Conservation (phyloP, 2,329 filamentous ascomycete species). For the Calonectria hawksworthii region DNA sequence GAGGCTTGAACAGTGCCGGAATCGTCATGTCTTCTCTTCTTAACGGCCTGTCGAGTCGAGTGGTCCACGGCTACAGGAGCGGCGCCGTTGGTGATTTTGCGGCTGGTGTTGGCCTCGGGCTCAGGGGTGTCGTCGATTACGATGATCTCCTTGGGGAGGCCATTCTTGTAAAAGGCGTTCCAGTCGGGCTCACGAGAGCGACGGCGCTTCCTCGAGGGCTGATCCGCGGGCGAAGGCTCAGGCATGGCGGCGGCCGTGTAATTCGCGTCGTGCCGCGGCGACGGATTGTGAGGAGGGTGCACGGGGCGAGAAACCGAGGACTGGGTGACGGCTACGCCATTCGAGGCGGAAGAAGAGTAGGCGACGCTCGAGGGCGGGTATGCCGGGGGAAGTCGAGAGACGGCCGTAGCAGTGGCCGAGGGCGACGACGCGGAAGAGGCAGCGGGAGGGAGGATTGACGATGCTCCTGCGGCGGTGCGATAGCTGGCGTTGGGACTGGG, state of each 20-base stretch:
- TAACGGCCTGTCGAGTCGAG: constrained; percentile 67
- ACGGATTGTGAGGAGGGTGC: constrained; percentile 50
- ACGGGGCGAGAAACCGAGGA: constrained; percentile 46
- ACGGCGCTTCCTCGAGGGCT: constrained; percentile 64
- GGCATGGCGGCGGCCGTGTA: constrained; percentile 43
- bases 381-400: constrained; percentile 41
- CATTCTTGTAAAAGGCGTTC: constrained; percentile 86
- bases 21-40: constrained; percentile 80
- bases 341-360: constrained; percentile 49
- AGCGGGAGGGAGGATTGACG: constrained; percentile 49
- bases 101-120: constrained; percentile 60
- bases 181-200: constrained; percentile 79
- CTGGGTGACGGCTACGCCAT: constrained; percentile 50
- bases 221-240: constrained; percentile 49
- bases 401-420: constrained; percentile 39
- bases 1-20: constrained; percentile 67
- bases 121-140: constrained; percentile 83
- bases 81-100: constrained; percentile 54
- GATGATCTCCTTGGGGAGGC: constrained; percentile 86
- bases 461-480: constrained; percentile 45
- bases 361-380: constrained; percentile 48
- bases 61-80: constrained; percentile 48
- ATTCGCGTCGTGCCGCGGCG: constrained; percentile 45
- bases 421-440: constrained; percentile 44
- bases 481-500: constrained; percentile 46